Evolutionary conservation across 805 yeast species (phyloP).

Genomic region (Saturnispora bothae): DNA sequence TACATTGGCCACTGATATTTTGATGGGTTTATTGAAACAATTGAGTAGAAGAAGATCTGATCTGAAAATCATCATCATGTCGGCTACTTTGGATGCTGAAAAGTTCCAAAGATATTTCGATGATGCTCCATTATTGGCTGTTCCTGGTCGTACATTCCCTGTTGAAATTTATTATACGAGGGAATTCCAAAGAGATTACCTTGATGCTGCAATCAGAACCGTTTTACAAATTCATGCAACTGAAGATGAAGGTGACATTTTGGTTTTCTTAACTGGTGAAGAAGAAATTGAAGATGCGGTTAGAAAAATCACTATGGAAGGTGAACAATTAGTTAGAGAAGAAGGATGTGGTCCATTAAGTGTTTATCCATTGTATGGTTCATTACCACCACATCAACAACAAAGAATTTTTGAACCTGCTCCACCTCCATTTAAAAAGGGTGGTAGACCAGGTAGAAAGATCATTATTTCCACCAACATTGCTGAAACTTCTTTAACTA

Average conservation of each 20-base stretch:
- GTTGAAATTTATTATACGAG: conserved; percentile 96
- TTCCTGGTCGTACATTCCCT: conserved; percentile 96
- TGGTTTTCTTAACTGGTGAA: conserved; percentile 87
- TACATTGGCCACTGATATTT: conserved; percentile 89
- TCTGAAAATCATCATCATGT: conserved; percentile 87
- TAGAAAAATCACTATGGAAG: conserved; percentile 76
- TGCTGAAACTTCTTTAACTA: conserved; percentile 96
- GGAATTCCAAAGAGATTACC: conserved; percentile 88
- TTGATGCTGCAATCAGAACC: conserved; percentile 91
- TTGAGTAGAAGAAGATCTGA: conserved; percentile 74
- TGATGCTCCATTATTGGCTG: conserved; percentile 89
- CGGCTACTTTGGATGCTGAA: conserved; percentile 93
- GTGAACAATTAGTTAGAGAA: conserved; percentile 80
- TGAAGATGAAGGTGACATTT: conserved; percentile 85
- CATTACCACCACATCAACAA: conserved; percentile 92
- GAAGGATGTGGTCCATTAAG: conserved; percentile 80
- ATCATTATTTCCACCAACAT: conserved; percentile 88
- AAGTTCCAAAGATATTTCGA: conserved; percentile 74
- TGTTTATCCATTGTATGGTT: conserved; percentile 92
- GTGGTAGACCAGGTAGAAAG: conserved; percentile 91
- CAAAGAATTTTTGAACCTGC: conserved; percentile 91
- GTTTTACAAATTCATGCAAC: conserved; percentile 96
- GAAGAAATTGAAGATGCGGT: conserved; percentile 98
- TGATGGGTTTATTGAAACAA: conserved; percentile 89
- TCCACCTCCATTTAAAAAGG: conserved; percentile 55